Conservation (phyloP, 768 basidiomycete genomes). For the Suillus lakei region DNA sequence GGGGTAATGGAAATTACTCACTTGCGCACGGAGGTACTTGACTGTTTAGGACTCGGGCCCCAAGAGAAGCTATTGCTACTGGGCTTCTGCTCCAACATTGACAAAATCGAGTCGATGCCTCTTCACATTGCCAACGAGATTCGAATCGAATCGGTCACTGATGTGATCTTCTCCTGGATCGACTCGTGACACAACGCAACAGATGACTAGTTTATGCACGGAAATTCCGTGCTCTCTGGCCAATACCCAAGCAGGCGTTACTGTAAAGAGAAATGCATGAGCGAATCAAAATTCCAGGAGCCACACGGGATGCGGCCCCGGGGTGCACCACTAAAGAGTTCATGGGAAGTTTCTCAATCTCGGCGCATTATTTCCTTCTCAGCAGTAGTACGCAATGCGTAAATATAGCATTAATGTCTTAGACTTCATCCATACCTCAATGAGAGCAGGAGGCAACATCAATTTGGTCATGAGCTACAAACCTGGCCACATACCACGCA, state of each 20-base stretch:
- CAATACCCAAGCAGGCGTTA: background rate
- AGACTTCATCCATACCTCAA: background rate
- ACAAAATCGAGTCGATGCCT: background rate
- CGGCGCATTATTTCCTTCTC: background rate
- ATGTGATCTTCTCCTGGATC: background rate
- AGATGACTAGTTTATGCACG: background rate
- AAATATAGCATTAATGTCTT: background rate
- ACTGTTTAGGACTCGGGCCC: background rate
- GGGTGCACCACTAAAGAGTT: background rate
- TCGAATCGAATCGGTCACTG: background rate
- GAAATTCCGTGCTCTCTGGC: background rate
- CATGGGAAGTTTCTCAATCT: background rate
- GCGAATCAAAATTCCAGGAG: too few relatives aligned
- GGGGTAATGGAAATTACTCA: background rate
- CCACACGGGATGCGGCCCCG: conserved; percentile 1
- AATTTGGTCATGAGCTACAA: background rate
- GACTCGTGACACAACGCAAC: background rate
- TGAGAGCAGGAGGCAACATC: background rate
- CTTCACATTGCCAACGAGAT: background rate
- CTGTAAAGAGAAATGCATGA: background rate
- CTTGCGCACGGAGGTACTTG: background rate
- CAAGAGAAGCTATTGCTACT: background rate
- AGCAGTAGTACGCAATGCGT: background rate
- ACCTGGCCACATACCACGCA: background rate
- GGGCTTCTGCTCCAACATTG: background rate